Percentiles rank a stretch among this genome's conserved stretches.
phyloP scores from a whole-genome alignment of 164 flowering plant genomes.

The Nymphaea colorata region DNA sequence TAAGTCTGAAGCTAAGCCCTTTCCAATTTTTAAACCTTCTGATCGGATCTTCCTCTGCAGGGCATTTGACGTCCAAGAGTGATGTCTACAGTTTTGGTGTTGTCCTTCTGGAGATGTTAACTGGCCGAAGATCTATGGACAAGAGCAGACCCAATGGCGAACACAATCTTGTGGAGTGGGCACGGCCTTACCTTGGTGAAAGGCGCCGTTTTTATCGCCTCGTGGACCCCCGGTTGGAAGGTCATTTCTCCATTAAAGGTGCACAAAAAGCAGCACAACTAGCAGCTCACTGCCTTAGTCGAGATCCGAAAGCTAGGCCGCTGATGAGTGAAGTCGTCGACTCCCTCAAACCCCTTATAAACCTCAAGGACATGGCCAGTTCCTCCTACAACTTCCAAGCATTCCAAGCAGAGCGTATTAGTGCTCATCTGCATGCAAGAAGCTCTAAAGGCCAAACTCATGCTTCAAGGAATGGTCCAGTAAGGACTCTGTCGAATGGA shows the following conservation, averaged over 20 bases:
- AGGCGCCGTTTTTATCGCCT: constrained; percentile 55
- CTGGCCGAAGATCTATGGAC: constrained; percentile 89
- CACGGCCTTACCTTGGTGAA: constrained; percentile 74
- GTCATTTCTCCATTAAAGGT: constrained; percentile 79
- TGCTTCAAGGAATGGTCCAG: constrained; percentile 30
- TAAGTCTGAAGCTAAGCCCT: too few relatives aligned
- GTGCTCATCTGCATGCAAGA: constrained; percentile 23
- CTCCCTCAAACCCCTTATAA: constrained; percentile 53
- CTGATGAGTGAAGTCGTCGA: constrained; percentile 80
- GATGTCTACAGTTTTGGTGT: constrained; percentile 94
- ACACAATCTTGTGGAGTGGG: constrained; percentile 91
- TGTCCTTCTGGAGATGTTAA: constrained; percentile 80
- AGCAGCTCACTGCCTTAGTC: constrained; percentile 70
- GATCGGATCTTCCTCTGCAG: constrained; percentile 19
- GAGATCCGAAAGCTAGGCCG: constrained; percentile 73
- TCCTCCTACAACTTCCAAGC: constrained; percentile 65
- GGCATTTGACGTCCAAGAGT: constrained; percentile 81
- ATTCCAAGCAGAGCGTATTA: constrained; percentile 46
- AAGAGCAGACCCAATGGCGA: constrained; percentile 84
- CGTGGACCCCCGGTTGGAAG: constrained; percentile 81
- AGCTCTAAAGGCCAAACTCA: constrained; percentile 24
- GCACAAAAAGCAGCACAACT: constrained; percentile 75
- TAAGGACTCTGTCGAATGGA: constrained; percentile 45
- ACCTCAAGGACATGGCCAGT: constrained; percentile 88
- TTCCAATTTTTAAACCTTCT: not conserved